phyloP scores from a whole-genome alignment of 495 filamentous ascomycete species.

The Penicillium robsamsonii region DNA sequence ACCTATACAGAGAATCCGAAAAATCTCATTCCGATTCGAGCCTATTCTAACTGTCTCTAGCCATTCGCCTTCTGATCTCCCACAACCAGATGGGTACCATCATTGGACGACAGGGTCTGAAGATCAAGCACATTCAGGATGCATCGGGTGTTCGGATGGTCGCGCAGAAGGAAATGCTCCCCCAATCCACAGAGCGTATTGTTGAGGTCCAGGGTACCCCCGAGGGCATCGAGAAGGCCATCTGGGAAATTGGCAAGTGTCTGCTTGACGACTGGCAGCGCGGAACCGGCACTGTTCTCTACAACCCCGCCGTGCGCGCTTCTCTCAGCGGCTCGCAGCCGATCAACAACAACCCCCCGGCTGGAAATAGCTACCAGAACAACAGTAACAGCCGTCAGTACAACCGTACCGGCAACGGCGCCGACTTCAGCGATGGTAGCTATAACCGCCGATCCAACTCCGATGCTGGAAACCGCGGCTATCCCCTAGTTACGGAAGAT shows the following conservation, averaged over 20 bases:
- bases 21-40: background rate
- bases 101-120: slow-evolving; percentile 91
- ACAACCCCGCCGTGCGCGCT: slow-evolving; percentile 91
- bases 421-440: slow-evolving; percentile 87
- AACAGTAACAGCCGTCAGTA: slow-evolving; percentile 67
- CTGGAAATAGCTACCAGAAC: slow-evolving; percentile 33
- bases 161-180: slow-evolving; percentile 98
- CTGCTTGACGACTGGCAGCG: slow-evolving; percentile 96
- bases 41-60: slow-evolving; percentile 50
- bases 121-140: slow-evolving; percentile 99
- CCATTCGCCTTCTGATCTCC: slow-evolving; percentile 94
- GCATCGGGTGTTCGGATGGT: slow-evolving; percentile 97
- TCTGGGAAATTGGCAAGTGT: slow-evolving; percentile 99
- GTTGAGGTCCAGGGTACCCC: slow-evolving; percentile 94
- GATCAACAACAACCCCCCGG: slow-evolving; percentile 30
- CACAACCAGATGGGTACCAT: slow-evolving; percentile 99
- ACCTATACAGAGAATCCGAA: background rate
- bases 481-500: slow-evolving; percentile 85
- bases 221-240: slow-evolving; percentile 88
- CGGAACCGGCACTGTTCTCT: slow-evolving; percentile 91
- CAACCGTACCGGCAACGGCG: slow-evolving; percentile 92
- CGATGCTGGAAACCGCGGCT: slow-evolving; percentile 67
- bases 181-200: slow-evolving; percentile 97
- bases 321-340: slow-evolving; percentile 55
- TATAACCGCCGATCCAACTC: slow-evolving; percentile 78